Conservation (phyloP, 257 asterid genomes). For the Solanum tacnaense region DNA sequence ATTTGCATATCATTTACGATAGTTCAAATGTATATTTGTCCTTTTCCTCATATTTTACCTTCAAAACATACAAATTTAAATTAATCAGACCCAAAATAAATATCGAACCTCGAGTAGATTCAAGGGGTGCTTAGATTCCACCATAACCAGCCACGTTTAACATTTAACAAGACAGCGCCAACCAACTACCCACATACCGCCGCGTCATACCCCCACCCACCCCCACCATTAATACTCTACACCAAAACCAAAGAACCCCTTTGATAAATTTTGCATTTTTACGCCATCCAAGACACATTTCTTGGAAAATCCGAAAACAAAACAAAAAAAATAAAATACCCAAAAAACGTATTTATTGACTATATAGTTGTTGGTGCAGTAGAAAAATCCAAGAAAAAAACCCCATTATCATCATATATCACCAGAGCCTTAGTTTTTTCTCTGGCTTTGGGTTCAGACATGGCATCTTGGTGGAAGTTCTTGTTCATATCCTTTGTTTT, state of each 20-base stretch:
- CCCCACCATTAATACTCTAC: background rate
- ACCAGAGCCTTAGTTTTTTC: background rate
- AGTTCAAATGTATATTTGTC: rapidly evolving
- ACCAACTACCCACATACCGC: background rate
- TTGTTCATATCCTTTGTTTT: background rate
- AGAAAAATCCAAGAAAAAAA: background rate
- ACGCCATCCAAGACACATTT: background rate
- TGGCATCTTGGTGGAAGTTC: background rate
- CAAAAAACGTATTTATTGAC: background rate
- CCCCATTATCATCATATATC: background rate
- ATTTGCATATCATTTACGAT: no score
- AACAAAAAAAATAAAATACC: background rate
- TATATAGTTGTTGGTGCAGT: background rate
- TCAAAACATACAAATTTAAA: no score
- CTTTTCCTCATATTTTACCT: no score
- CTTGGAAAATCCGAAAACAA: background rate
- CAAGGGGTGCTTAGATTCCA: background rate
- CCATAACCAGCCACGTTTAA: background rate
- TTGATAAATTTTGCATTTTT: background rate
- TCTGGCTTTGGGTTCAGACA: background rate
- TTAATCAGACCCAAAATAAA: no score
- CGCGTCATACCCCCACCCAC: background rate
- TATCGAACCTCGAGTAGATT: background rate
- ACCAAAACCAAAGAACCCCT: background rate
- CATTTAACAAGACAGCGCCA: background rate